phyloP scores from a whole-genome alignment of 1,139 yeast species.

The Kodamaea plutei region DNA sequence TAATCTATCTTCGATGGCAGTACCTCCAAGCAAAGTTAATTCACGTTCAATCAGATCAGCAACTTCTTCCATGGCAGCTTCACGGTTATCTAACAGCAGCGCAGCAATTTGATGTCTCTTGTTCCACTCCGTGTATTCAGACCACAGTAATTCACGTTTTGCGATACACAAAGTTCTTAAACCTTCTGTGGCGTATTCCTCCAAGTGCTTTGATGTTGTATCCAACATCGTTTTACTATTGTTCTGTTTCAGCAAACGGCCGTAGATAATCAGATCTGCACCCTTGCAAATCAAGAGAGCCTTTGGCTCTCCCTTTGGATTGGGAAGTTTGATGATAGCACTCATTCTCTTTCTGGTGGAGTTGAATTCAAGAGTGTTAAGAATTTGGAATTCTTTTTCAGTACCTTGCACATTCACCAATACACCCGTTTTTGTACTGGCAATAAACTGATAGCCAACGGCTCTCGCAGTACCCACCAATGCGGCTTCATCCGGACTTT shows the following conservation, averaged over 20 bases:
- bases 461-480: conserved; percentile 58
- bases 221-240: conserved; percentile 30
- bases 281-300: conserved; percentile 47
- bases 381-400: conserved; percentile 42
- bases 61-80: conserved; percentile 42
- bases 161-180: conserved; percentile 48
- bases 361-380: conserved; percentile 52
- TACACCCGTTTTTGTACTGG: conserved; percentile 44
- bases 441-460: conserved; percentile 48
- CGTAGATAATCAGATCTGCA: conserved; percentile 46
- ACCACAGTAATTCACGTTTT: conserved; percentile 41
- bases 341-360: conserved; percentile 75
- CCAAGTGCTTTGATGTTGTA: conserved; percentile 39
- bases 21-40: conserved; percentile 44
- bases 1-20: conserved; percentile 49
- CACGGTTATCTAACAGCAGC: conserved; percentile 40
- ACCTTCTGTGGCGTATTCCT: conserved; percentile 46
- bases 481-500: conserved; percentile 65
- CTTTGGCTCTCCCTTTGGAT: conserved; percentile 27
- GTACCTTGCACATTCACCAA: conserved; percentile 41
- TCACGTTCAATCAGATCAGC: conserved; percentile 47
- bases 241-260: conserved; percentile 31
- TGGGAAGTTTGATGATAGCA: conserved; percentile 67
- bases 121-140: conserved; percentile 42
- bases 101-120: conserved; percentile 40